Evolutionary conservation across 1,284 basidiomycete genomes (phyloP), one percentile per base, ranked within the genome.

Genomic region (Trichosporon sp.): DNA sequence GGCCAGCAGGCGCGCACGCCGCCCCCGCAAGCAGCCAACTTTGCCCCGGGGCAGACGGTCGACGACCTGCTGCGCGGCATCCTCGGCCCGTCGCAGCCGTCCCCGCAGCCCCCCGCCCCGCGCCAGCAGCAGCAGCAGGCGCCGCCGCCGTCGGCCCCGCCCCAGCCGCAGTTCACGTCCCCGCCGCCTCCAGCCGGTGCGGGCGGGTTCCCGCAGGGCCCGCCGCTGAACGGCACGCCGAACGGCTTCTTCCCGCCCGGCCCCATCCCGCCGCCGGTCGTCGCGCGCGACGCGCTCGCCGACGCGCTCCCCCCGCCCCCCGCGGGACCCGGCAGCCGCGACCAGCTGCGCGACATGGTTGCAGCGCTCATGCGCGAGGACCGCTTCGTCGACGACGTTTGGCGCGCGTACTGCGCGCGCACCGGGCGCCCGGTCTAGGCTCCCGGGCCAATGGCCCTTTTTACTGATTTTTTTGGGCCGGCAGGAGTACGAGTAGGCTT

Each of bases 41-140:
- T 65, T 21, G 71, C 76, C 12, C 77, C 78, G 2, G 77, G 76
- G 13, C 75, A 80, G 67, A 80, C 79, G 0, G 80, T 78, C n/a
- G 78, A 78, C 53, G 79, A 81, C 67, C 69, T 81, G 11, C 71
- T 81, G 25, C 77, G 72, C 65, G 76, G 76, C 35, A 77, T 81
- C 12, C 71, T 80, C 0, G 79, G 78, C 15, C 62, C 38, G 15
- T 51, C 42, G 23, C 67, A 66, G 53, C 53, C 32, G 32, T 31
- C 56, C 8, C 27, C 56, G 3, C 56, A 60, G 27, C 53, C 53
- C 15, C 38, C 38, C 18, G 38, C 38, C 15, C 53, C 53, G 23
- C 53, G 29, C 12, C 53, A 27, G 25, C 53, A 27, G 29, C 13
- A 11, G 12, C 53, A 25, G 25, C 27, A 29, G 21, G 3, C 51